Evolutionary conservation across 1,284 basidiomycete genomes (phyloP).

Genomic region (Coniferiporia weirii): DNA sequence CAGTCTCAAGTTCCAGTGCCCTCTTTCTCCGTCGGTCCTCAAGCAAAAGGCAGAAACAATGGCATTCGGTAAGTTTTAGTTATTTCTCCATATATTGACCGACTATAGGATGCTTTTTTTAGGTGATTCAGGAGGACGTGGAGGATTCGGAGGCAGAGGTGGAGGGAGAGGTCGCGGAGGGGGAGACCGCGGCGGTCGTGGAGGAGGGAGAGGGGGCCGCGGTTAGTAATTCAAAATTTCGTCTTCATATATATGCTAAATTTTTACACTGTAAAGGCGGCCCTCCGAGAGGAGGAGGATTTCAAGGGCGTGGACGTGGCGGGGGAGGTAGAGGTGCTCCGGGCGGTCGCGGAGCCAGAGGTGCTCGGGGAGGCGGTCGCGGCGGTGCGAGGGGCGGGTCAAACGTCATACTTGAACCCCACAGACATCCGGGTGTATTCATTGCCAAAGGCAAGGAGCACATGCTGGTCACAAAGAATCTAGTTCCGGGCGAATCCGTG

Average conservation of each 20-base stretch:
- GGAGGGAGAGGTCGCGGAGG: conserved; percentile 27
- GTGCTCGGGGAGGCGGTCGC: conserved; percentile 46
- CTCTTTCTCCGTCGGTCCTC: not conserved
- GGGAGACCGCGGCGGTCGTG: conserved; percentile 26
- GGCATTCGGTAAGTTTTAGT: conserved; percentile 31
- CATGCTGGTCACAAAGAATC: conserved; percentile 95
- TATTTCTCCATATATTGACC: not conserved
- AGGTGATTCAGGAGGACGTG: conserved; percentile 45
- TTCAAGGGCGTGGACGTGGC: conserved; percentile 30
- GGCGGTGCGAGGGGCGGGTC: conserved; percentile 77
- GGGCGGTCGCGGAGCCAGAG: conserved; percentile 43
- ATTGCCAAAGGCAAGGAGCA: conserved; percentile 96
- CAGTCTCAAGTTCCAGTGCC: not conserved
- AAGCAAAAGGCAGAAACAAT: conserved; percentile 21
- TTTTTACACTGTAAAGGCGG: conserved; percentile 23
- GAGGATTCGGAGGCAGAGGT: conserved; percentile 29
- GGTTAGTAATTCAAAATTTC: conserved; percentile 17
- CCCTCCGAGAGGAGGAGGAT: conserved; percentile 31
- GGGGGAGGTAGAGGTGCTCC: conserved; percentile 39
- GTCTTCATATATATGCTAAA: not conserved
- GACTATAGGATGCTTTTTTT: not conserved
- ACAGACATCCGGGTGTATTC: conserved; percentile 92
- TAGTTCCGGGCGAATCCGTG: conserved; percentile 95
- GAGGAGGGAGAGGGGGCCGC: conserved; percentile 28
- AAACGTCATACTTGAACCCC: conserved; percentile 90